Evolutionary conservation across 495 filamentous ascomycete species (phyloP).

Genomic region (Cercophora sp.): DNA sequence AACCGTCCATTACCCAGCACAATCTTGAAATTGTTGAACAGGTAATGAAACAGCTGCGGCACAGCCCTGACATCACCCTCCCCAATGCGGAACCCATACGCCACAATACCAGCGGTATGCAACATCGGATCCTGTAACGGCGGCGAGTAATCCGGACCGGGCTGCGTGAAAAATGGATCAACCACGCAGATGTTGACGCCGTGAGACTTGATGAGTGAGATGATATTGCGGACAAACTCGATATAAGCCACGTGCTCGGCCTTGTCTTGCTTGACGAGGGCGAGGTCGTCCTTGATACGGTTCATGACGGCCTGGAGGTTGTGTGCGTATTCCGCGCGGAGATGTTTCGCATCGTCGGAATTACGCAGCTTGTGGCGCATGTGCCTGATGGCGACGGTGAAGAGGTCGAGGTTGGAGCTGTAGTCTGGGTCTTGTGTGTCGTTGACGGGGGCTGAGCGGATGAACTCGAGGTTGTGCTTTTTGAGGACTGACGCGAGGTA

Average conservation of each 20-base stretch:
- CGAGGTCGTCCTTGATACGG: conserved; percentile 45
- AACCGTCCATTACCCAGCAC: conserved; percentile 41
- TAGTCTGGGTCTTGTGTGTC: conserved; percentile 33
- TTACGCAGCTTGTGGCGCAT: conserved; percentile 41
- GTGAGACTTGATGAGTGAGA: conserved; percentile 45
- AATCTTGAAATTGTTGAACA: conserved; percentile 49
- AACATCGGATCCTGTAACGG: conserved; percentile 46
- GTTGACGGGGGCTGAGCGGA: conserved; percentile 27
- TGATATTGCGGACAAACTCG: conserved; percentile 40
- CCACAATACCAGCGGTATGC: conserved; percentile 44
- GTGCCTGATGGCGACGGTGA: conserved; percentile 32
- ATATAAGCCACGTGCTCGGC: conserved; percentile 38
- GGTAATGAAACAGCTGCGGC: conserved; percentile 46
- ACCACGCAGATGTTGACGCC: conserved; percentile 40
- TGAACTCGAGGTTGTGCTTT: conserved; percentile 28
- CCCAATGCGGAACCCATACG: conserved; percentile 44
- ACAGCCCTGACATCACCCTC: conserved; percentile 39
- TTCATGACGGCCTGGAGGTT: conserved; percentile 41
- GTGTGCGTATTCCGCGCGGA: conserved; percentile 32
- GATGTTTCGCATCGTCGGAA: conserved; percentile 17
- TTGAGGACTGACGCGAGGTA: conserved; percentile 37
- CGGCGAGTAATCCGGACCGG: conserved; percentile 45
- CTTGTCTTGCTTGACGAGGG: conserved; percentile 24
- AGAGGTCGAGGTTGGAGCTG: conserved; percentile 36
- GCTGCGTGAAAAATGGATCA: conserved; percentile 45